Conservation (phyloP, 2,329 filamentous ascomycete species). For the Penicillium sp. region DNA sequence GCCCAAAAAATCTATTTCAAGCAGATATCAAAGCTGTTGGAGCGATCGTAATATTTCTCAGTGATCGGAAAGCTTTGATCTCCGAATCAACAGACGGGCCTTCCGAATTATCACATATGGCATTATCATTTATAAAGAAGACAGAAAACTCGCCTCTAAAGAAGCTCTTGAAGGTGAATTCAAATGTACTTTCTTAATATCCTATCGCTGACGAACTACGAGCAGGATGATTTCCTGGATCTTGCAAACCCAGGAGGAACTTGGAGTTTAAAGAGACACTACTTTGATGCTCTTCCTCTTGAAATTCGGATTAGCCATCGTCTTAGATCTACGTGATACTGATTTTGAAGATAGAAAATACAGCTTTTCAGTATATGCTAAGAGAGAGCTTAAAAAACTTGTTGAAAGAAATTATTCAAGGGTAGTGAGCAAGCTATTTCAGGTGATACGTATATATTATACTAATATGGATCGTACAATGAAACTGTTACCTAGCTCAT, state of each 20-base stretch:
- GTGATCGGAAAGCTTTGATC: neutral
- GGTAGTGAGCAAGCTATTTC: no score
- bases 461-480: no score
- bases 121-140: neutral
- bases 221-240: conserved; percentile 8
- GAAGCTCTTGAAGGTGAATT: neutral
- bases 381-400: no score
- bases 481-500: no score
- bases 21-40: neutral
- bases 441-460: no score
- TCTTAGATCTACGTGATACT: no score
- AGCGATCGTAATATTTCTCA: neutral
- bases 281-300: conserved; percentile 8
- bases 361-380: no score
- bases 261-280: conserved; percentile 12
- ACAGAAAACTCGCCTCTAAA: neutral
- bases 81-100: neutral
- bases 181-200: neutral
- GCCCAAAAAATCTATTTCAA: neutral
- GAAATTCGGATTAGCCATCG: conserved; percentile 4
- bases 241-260: conserved; percentile 7
- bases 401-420: no score
- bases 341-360: no score
- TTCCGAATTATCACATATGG: neutral
- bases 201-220: neutral